A percentile compares a stretch with the other conserved stretches of the same genome.
These are phyloP conservation scores for Coemansia sp. DNA, from an alignment of 192 early-diverging fungal species.

Conservation along the genomic window DNA sequence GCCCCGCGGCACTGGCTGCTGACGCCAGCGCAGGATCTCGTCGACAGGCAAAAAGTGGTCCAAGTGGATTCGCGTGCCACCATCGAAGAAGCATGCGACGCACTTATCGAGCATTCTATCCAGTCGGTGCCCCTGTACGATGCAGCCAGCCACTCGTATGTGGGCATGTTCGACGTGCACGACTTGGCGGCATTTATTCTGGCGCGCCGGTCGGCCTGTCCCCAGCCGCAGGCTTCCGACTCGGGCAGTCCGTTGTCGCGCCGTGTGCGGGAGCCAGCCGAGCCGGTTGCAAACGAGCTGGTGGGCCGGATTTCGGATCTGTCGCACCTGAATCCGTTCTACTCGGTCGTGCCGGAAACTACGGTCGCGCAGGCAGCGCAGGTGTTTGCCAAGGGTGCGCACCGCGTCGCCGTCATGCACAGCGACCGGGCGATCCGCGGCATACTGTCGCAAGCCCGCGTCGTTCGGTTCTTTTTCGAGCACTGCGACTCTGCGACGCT, in stretches of 20 bases:
- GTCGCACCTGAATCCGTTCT: slow-evolving; percentile 81
- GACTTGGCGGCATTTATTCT: slow-evolving; percentile 79
- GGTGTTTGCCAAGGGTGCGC: slow-evolving; percentile 73
- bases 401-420: slow-evolving; percentile 77
- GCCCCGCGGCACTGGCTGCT: slow-evolving; percentile 62
- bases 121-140: slow-evolving; percentile 82
- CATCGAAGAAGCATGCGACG: slow-evolving; percentile 71
- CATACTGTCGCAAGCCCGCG: slow-evolving; percentile 74
- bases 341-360: slow-evolving; percentile 74
- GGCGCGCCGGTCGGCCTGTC: background rate
- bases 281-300: background rate
- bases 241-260: slow-evolving; percentile 8
- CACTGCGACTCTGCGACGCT: slow-evolving; percentile 26
- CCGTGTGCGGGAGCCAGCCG: background rate
- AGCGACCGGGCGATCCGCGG: slow-evolving; percentile 63
- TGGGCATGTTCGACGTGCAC: slow-evolving; percentile 87
- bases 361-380: slow-evolving; percentile 67
- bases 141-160: slow-evolving; percentile 56
- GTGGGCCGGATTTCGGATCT: slow-evolving; percentile 57
- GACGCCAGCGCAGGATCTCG: slow-evolving; percentile 59
- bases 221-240: background rate
- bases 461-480: slow-evolving; percentile 67
- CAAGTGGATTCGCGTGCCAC: slow-evolving; percentile 61
- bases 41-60: slow-evolving; percentile 64
- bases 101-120: slow-evolving; percentile 70